A percentile compares a stretch with the other conserved stretches of the same genome.
Evolutionary conservation across 2,329 filamentous ascomycete species (phyloP).

Genomic region (Magnaporthiopsis incrustans): DNA sequence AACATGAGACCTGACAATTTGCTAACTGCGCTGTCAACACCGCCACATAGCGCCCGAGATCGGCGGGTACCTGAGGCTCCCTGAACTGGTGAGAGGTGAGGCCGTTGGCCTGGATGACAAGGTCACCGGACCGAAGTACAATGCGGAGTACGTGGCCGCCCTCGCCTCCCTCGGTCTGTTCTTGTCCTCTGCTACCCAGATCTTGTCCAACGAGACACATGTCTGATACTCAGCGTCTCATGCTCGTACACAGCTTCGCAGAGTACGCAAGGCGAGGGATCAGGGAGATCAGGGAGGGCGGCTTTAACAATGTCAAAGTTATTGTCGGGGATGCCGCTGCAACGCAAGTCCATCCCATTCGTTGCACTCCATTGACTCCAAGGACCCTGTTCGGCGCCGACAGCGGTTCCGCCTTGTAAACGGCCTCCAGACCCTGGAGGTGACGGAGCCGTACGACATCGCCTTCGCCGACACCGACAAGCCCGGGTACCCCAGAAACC

Average conservation of each 20-base stretch:
- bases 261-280: slow-evolving; percentile 30
- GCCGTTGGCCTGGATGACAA: slow-evolving; percentile 33
- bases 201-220: not conserved
- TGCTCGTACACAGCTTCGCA: slow-evolving; percentile 21
- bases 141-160: slow-evolving; percentile 22
- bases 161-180: not conserved
- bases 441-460: slow-evolving; percentile 39
- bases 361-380: too few species aligned
- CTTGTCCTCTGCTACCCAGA: not conserved
- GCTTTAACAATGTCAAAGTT: slow-evolving; percentile 38
- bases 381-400: not conserved
- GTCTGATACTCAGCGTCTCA: not conserved
- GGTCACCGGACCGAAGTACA: slow-evolving; percentile 38
- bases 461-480: slow-evolving; percentile 49
- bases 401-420: not conserved
- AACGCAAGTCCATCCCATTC: slow-evolving; percentile 27
- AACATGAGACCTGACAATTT: not conserved
- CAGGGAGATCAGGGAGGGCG: slow-evolving; percentile 25
- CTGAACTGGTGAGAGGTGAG: slow-evolving; percentile 38
- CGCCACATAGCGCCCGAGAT: slow-evolving; percentile 35
- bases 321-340: slow-evolving; percentile 37
- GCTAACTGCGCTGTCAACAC: not conserved
- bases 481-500: slow-evolving; percentile 40
- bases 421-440: slow-evolving; percentile 25
- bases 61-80: slow-evolving; percentile 41